Conservation (phyloP, 163 green algal species). For the Scenedesmus sp. region DNA sequence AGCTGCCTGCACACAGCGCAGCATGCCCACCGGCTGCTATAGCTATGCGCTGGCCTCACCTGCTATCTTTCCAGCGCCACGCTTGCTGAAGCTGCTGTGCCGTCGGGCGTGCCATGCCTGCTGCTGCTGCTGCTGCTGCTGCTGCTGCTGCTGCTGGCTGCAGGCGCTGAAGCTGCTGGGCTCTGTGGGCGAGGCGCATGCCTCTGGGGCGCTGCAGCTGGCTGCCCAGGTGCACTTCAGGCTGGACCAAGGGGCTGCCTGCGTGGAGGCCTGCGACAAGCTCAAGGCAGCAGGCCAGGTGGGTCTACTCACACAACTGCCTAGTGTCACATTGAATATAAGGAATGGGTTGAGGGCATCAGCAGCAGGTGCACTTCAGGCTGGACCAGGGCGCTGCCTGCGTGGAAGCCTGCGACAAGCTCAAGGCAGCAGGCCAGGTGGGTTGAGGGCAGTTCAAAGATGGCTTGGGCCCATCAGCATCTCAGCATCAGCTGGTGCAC, state of each 20-base stretch:
- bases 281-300: constrained; percentile 75
- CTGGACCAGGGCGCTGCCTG: constrained; percentile 71
- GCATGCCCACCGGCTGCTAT: no score
- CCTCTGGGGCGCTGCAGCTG: constrained; percentile 74
- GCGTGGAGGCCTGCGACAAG: constrained; percentile 76
- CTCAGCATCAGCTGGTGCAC: no score
- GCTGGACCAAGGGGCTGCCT: constrained; percentile 69
- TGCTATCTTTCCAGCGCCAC: not conserved
- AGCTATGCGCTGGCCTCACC: not conserved
- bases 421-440: constrained; percentile 74
- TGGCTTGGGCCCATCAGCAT: not conserved
- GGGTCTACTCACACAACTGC: not conserved
- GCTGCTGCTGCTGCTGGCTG: not conserved
- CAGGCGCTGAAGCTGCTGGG: constrained; percentile 35
- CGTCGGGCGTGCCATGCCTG: not conserved
- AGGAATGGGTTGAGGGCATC: no score
- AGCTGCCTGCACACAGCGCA: no score
- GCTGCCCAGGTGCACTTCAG: constrained; percentile 87
- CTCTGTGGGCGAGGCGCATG: constrained; percentile 18
- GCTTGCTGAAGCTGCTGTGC: not conserved
- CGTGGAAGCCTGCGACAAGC: constrained; percentile 74
- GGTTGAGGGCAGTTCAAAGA: not conserved
- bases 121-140: not conserved
- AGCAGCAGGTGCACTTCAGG: constrained; percentile 62
- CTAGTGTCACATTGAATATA: no score